These are phyloP conservation scores for Fusarium musae DNA, from an alignment of 2,329 filamentous ascomycete species.

Conservation along the genomic window DNA sequence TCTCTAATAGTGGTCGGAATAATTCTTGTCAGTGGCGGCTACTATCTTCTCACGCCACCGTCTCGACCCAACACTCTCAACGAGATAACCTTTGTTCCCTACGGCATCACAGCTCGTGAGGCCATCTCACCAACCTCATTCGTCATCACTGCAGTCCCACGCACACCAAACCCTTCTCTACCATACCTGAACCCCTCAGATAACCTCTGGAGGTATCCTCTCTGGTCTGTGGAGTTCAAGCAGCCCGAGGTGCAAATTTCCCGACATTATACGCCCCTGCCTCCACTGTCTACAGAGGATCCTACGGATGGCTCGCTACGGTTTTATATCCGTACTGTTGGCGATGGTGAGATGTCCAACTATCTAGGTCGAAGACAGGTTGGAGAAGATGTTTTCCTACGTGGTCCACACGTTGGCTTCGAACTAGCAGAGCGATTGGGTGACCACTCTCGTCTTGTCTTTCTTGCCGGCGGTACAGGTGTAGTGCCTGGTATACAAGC, in stretches of 20 bases:
- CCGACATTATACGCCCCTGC: constrained; percentile 89
- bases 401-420: constrained; percentile 82
- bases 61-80: constrained; percentile 59
- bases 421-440: constrained; percentile 53
- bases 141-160: constrained; percentile 71
- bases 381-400: constrained; percentile 75
- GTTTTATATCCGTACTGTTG: constrained; percentile 82
- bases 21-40: constrained; percentile 40
- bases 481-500: constrained; percentile 90
- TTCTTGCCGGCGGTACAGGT: constrained; percentile 92
- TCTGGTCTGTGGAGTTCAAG: constrained; percentile 93
- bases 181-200: constrained; percentile 42
- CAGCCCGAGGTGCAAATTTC: constrained; percentile 95
- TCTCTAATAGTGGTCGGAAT: constrained; percentile 37
- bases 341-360: constrained; percentile 84
- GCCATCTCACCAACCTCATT: constrained; percentile 74
- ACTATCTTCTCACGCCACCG: constrained; percentile 43
- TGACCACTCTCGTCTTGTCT: constrained; percentile 67
- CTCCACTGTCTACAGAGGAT: constrained; percentile 55
- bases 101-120: constrained; percentile 70
- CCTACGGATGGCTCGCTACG: constrained; percentile 62
- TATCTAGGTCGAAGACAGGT: constrained; percentile 76
- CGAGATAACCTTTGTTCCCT: constrained; percentile 70
- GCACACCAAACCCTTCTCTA: constrained; percentile 42
- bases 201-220: constrained; percentile 59